Evolutionary conservation across 108 stramenopile species (phyloP).

Genomic region (Aureococcus anophagefferens): DNA sequence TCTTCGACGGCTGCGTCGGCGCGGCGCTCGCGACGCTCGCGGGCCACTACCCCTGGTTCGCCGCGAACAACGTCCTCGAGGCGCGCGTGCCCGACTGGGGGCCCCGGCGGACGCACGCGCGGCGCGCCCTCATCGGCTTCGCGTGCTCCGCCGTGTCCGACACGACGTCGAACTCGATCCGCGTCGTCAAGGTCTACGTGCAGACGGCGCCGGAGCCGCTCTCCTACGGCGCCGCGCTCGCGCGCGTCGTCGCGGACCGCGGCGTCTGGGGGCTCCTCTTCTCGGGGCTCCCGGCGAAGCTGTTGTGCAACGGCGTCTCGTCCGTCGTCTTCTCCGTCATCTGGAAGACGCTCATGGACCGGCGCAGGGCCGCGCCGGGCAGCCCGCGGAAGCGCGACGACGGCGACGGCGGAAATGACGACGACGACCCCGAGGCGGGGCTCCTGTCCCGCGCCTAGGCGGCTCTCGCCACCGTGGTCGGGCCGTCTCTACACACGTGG

Average conservation of each 20-base stretch:
- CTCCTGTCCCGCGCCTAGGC: too few relatives aligned
- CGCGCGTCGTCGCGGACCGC: constrained; percentile 68
- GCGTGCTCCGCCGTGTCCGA: constrained; percentile 80
- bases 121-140: constrained; percentile 89
- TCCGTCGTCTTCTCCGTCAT: too few relatives aligned
- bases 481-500: too few relatives aligned
- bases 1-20: constrained; percentile 86
- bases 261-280: constrained; percentile 85
- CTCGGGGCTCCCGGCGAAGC: constrained; percentile 93
- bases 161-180: constrained; percentile 92
- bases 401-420: too few relatives aligned
- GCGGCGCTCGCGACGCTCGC: constrained; percentile 90
- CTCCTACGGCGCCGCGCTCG: constrained; percentile 78
- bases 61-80: constrained; percentile 2
- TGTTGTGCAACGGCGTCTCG: constrained; percentile 83
- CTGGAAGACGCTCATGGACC: too few relatives aligned
- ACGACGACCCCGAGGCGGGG: too few relatives aligned
- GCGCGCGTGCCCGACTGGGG: too few relatives aligned
- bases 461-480: too few relatives aligned
- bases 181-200: constrained; percentile 96
- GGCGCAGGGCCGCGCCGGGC: too few relatives aligned
- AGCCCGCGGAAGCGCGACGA: too few relatives aligned
- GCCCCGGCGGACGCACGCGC: constrained; percentile 40
- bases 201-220: constrained; percentile 73
- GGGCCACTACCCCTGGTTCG: constrained; percentile 81